These are phyloP conservation scores for Aquilaria sinensis DNA, from an alignment of 345 rosid genomes.

Conservation along the genomic window DNA sequence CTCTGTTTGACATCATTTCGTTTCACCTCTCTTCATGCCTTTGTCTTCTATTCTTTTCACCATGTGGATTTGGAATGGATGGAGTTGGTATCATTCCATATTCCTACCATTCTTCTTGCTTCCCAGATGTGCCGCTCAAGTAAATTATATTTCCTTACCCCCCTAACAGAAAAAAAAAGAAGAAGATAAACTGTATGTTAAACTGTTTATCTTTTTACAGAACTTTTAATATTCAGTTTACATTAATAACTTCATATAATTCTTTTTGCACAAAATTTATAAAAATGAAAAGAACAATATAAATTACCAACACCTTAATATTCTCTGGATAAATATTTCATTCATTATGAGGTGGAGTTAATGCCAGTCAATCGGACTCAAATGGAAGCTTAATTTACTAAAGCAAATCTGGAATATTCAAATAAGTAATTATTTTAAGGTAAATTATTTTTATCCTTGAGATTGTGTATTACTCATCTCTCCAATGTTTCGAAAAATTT, in stretches of 20 bases:
- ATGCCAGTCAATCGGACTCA: too few species aligned
- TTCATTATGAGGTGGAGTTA: too few species aligned
- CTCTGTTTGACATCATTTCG: conserved; percentile 12
- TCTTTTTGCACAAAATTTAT: neutral
- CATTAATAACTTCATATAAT: conserved; percentile 7
- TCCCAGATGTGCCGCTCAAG: conserved; percentile 24
- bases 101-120: conserved; percentile 4
- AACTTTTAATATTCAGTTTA: conserved; percentile 17
- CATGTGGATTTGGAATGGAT: conserved; percentile 17
- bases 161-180: conserved; percentile 14
- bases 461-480: too few species aligned
- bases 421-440: too few species aligned
- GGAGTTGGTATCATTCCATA: conserved; percentile 16
- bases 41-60: conserved; percentile 37
- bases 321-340: too few species aligned
- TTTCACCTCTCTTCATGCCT: conserved; percentile 4
- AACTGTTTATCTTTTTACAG: conserved; percentile 21
- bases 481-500: too few species aligned
- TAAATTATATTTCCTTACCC: conserved; percentile 1
- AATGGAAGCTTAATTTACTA: too few species aligned
- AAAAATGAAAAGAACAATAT: too few species aligned
- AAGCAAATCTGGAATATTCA: too few species aligned
- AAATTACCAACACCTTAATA: too few species aligned
- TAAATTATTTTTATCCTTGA: too few species aligned
- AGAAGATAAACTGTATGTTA: conserved; percentile 6